Evolutionary conservation across 1,284 basidiomycete species (phyloP), one percentile per base, ranked within the genome.

Genomic region (Tilletia indica): DNA sequence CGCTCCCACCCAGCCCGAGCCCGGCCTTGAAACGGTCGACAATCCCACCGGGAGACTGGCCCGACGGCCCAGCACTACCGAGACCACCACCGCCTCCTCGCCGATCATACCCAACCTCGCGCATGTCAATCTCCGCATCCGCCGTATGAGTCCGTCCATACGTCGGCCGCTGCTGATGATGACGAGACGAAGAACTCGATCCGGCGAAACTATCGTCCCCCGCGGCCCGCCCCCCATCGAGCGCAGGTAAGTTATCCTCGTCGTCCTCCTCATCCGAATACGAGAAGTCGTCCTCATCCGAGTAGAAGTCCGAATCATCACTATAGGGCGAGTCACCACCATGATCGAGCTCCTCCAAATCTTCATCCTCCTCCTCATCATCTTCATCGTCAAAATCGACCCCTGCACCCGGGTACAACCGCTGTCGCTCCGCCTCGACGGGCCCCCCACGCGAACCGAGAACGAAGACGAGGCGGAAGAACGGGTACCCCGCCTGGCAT

Each of bases 351-450:
- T 45, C 25, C 48, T 51, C 64, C 19, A 11, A 14, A 39, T 67
- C 14, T 67, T 11, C 69, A 19, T 70, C 86, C 73, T 90, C 89
- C 2, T 63, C 8, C 47, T 83, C 79, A 61, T 80, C 80, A 48
- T 82, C 82, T 12, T 49, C 12, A n/a, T 54, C 51, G 51, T 54
- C 51, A n/a, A 21, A 54, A n/a, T 31, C 51, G n/a, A n/a, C 9
- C 11, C 19, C 25, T 8, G 11, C 51, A n/a, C 51, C 51, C 6
- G 19, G 8, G 19, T 11, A 54, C n/a, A 54, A n/a, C 51, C 51
- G 51, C 51, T 54, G 51, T 6, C 51, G 2, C 51, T 54, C 19
- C 51, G 19, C 25, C 51, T 31, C 19, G 51, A 54, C 4, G 51
- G n/a, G 51, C 1, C 51, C n/a, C 51, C 51, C 51, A 19, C n/a